Evolutionary conservation across 1,139 yeast species (phyloP), one percentile per base, ranked within the genome.

Genomic region (Geotrichum reessii): DNA sequence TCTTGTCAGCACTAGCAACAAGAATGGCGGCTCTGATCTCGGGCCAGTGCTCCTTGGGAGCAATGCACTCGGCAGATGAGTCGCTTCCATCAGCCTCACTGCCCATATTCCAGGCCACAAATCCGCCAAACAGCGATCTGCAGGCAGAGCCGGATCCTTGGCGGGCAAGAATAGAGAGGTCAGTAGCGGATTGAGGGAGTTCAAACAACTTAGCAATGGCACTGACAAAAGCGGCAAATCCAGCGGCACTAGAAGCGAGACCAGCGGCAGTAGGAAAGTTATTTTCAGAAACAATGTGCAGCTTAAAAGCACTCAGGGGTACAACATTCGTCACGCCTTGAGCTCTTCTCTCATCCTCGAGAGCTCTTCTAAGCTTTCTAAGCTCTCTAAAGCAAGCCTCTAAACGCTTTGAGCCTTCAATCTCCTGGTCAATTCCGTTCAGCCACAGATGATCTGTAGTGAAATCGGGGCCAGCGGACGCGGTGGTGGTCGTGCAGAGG

Each of bases 211-310:
- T 81, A 25, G 99, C 92, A 69, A 93, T 83, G 28, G 97, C 91
- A 53, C 83, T 82, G 37, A 93, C 95, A 64, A 93, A 80, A 4
- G 99, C 99, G 54, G 99, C 97, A 73, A 91, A 92, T 0, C 99
- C 99, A 11, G 98, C 97, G 11, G 99, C 99, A 8, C 96, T 87
- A 0, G 97, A 90, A 0, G 99, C 99, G 65, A 93, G 81, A 2
- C 99, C 99, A 17, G 99, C 99, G 47, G 99, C 99, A 27, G 99
- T 93, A 55, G 99, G 99, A 80, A 93, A 93, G 75, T 95, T 95
- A 78, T 93, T 93, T 71, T 90, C 96, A 22, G 96, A 86, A 5
- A 89, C 96, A 66, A 93, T 87, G 69, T 86, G 92, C 61, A 93
- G 77, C 59, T 81, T 79, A 80, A 80, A 84, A 31, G 77, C 67